Percentiles rank a stretch among this genome's conserved stretches.
Conservation (phyloP, 108 stramenopile species). For the Nitzschia putrida region DNA sequence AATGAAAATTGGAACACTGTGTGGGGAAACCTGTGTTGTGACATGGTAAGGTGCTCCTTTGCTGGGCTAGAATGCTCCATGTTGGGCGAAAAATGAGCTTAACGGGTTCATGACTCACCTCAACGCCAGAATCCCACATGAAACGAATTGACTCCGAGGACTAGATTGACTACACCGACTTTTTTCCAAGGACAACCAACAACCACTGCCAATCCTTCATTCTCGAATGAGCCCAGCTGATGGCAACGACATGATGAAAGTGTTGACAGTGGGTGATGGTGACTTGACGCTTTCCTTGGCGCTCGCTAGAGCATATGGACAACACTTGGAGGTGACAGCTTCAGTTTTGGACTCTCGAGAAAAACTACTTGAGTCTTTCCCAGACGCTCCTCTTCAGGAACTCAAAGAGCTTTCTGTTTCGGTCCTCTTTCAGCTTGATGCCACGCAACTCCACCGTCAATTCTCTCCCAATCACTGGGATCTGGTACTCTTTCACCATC, state of each 20-base stretch:
- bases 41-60: no score
- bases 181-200: no score
- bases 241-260: conserved; percentile 1
- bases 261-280: conserved; percentile 72
- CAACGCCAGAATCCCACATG: no score
- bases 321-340: conserved; percentile 46
- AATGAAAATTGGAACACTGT: no score
- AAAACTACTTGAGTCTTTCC: conserved; percentile 39
- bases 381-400: conserved; percentile 40
- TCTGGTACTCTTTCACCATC: conserved; percentile 70
- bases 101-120: no score
- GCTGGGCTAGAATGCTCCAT: no score
- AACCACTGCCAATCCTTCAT: no score
- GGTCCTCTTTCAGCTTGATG: conserved; percentile 57
- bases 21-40: no score
- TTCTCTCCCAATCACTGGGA: conserved; percentile 43
- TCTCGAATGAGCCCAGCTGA: no score
- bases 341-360: conserved; percentile 46
- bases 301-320: conserved; percentile 55
- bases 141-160: no score
- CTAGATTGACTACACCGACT: no score
- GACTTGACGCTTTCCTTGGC: conserved; percentile 69
- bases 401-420: conserved; percentile 33
- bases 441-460: conserved; percentile 49
- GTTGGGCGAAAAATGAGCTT: no score